Evolutionary conservation across 2,329 filamentous ascomycete genomes (phyloP).

Genomic region (Xylariomycetidae sp.): DNA sequence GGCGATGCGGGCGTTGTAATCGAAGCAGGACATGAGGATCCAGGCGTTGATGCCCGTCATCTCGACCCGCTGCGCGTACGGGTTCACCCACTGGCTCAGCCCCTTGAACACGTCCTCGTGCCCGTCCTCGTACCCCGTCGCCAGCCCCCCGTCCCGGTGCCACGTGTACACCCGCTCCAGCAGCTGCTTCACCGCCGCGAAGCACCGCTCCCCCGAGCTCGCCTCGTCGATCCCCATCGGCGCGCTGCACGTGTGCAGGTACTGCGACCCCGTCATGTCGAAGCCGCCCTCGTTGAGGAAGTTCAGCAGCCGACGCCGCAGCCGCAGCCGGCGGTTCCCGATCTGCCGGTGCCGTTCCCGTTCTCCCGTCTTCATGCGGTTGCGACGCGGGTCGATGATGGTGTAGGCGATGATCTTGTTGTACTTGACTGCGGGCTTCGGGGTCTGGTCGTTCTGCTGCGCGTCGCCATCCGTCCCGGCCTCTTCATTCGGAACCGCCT

Average conservation of each 20-base stretch:
- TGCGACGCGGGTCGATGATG: conserved; percentile 21
- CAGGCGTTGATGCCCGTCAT: conserved; percentile 24
- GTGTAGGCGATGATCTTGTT: conserved; percentile 6
- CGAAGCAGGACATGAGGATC: conserved; percentile 19
- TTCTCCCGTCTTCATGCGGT: not conserved
- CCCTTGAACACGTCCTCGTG: conserved; percentile 3
- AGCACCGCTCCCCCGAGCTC: conserved; percentile 23
- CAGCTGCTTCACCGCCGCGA: conserved; percentile 17
- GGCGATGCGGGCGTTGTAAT: conserved; percentile 20
- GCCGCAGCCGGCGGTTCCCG: conserved; percentile 5
- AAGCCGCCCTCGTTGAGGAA: conserved; percentile 10
- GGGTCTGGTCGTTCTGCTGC: not conserved
- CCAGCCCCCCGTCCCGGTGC: not conserved
- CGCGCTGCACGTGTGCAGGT: conserved; percentile 3
- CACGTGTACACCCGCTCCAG: conserved; percentile 4
- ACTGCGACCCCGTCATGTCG: not conserved
- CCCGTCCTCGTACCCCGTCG: not conserved
- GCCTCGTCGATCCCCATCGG: conserved; percentile 17
- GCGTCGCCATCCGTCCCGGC: not conserved
- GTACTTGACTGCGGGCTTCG: conserved; percentile 1
- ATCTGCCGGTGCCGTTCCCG: conserved; percentile 7
- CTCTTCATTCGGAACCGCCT: too few species aligned
- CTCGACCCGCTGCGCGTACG: conserved; percentile 20
- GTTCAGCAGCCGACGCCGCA: conserved; percentile 5
- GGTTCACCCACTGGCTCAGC: conserved; percentile 17